A percentile compares a stretch with the other conserved stretches of the same genome.
Conservation (phyloP, 2,329 filamentous ascomycete genomes). For the Geosmithia flava region DNA sequence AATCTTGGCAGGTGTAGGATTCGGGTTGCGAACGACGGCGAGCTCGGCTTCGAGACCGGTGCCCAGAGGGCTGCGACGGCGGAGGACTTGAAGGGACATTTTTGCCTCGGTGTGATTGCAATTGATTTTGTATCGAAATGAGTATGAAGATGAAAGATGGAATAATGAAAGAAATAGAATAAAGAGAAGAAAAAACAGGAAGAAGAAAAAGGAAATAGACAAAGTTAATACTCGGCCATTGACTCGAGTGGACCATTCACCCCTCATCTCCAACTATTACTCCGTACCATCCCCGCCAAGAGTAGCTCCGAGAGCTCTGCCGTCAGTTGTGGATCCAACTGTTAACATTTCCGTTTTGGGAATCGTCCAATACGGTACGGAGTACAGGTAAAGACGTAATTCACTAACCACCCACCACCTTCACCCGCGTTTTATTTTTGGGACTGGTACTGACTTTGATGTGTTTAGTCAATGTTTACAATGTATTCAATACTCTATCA, state of each 20-base stretch:
- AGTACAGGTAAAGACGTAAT: too few species aligned
- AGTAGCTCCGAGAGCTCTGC: neutral
- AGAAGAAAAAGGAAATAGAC: neutral
- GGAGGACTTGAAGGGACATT: constrained; percentile 3
- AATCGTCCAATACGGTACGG: too few species aligned
- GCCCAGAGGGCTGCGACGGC: constrained; percentile 2
- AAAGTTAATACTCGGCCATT: too few species aligned
- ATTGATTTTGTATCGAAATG: neutral
- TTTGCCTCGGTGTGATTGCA: too few species aligned
- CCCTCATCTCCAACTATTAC: neutral
- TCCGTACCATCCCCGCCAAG: neutral
- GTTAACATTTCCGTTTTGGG: neutral
- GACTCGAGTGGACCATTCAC: neutral
- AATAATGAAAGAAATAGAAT: neutral
- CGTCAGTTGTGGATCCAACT: neutral
- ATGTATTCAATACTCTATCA: too few species aligned
- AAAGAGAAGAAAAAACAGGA: neutral
- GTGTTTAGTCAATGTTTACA: too few species aligned
- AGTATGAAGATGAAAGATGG: neutral
- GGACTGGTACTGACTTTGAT: too few species aligned
- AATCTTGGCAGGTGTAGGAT: neutral
- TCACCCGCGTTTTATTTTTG: too few species aligned
- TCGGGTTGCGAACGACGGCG: neutral
- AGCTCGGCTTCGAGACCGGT: constrained; percentile 3
- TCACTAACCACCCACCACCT: too few species aligned